phyloP scores from a whole-genome alignment of 768 basidiomycete genomes.

The Suillus occidentalis region DNA sequence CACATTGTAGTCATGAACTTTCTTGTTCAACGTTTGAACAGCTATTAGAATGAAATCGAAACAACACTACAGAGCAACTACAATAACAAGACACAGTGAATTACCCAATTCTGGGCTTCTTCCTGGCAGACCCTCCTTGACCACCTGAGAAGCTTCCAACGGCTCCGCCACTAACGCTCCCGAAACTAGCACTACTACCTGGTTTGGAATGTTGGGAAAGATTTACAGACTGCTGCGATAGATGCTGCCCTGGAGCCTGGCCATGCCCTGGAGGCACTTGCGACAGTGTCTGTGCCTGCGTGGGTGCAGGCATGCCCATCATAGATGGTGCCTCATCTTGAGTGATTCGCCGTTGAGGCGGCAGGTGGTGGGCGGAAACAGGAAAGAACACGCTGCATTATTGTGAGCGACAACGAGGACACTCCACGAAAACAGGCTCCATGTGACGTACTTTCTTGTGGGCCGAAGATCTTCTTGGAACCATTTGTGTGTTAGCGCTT shows the following conservation, averaged over 20 bases:
- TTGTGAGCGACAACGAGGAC: not conserved
- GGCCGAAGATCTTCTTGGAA: constrained; percentile 90
- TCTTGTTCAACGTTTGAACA: not conserved
- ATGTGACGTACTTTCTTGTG: constrained; percentile 69
- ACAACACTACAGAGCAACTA: not conserved
- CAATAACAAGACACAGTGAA: not conserved
- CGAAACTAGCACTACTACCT: constrained; percentile 63
- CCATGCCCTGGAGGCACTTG: constrained; percentile 45
- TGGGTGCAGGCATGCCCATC: constrained; percentile 63
- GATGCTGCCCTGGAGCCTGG: constrained; percentile 47
- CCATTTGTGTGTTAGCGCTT: constrained; percentile 85
- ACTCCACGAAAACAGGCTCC: not conserved
- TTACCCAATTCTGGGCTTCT: constrained; percentile 59
- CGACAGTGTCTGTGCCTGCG: constrained; percentile 41
- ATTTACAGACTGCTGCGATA: constrained; percentile 28
- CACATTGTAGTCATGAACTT: not conserved
- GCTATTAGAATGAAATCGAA: not conserved
- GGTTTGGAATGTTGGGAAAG: constrained; percentile 42
- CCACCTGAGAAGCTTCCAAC: constrained; percentile 29
- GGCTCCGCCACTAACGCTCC: constrained; percentile 51
- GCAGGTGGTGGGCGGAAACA: constrained; percentile 62
- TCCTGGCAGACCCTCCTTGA: constrained; percentile 45
- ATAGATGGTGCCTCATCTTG: constrained; percentile 91
- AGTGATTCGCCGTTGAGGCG: constrained; percentile 86
- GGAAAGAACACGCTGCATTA: constrained; percentile 68